Base-by-base conservation (phyloP, 2,329 filamentous ascomycete species). In the Phaeosphaeriaceae sp. region DNA sequence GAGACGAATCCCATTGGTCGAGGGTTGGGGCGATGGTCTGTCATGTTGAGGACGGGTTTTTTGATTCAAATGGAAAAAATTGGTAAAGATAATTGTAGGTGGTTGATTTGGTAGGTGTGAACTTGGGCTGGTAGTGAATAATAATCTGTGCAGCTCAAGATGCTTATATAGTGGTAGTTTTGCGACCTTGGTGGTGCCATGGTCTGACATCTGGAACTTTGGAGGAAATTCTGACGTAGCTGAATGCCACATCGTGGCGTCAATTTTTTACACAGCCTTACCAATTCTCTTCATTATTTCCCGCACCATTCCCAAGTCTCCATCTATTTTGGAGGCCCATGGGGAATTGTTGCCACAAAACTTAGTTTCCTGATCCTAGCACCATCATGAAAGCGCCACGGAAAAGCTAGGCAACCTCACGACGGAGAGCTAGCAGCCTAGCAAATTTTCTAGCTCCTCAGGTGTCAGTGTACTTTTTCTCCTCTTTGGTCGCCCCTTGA, bases 401-500 rank as follows among this genome's bases (percentile, higher is more conserved):
- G 23, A 26, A 26, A 26, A 26, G 23, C 23, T 26, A 26, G 23
- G 11, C 23, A 26, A 4, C 6, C 21, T 6, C 1, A 35, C 18
- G 26, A 26, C 23, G 23, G 23, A 26, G 23, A 6, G 54, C 51
- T 63, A 68, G 43, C 67, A 60, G 6, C 68, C 63, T 40, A 75
- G 50, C 33, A 75, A 57, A 26, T 63, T 68, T 73, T 89, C 83
- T 65, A 92, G 73, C 72, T 93, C 89, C 79, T 87, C 87, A 3
- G 87, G 85, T 62, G 83, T 91, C 26, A 93, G 75, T 16, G 89
- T 92, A 64, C 87, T 91, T 68, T 89, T 81, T 66, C 89, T 80
- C 66, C 88, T 78, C 51, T 81, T 87, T 2, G 84, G 76, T 76
- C 87, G 70, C 68, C 85, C 63, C 71, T 78, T 67, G 75, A 81